Percentiles rank a stretch among this genome's conserved stretches.
Evolutionary conservation across 192 early-diverging fungal species (phyloP).

Genomic region (Podila verticillata): DNA sequence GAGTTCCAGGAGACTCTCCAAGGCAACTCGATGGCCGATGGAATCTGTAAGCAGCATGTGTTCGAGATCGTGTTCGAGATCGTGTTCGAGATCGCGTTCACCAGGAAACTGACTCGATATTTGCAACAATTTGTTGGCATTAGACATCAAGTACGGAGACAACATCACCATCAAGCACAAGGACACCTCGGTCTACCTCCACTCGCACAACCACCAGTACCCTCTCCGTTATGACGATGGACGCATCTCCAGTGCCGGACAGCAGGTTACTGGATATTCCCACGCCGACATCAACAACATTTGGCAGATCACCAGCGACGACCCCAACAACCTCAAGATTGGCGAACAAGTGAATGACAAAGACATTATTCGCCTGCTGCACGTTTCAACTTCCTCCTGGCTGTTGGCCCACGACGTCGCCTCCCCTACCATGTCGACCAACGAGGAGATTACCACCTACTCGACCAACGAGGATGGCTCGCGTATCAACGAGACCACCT

Average conservation of each 20-base stretch:
- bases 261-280: conserved; percentile 91
- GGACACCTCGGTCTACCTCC: conserved; percentile 77
- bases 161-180: conserved; percentile 84
- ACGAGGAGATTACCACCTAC: conserved; percentile 74
- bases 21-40: conserved; percentile 78
- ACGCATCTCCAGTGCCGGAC: conserved; percentile 83
- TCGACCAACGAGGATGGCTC: conserved; percentile 60
- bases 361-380: conserved; percentile 82
- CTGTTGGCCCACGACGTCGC: conserved; percentile 76
- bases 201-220: conserved; percentile 82
- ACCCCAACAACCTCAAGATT: conserved; percentile 51
- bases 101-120: background rate
- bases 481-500: conserved; percentile 67
- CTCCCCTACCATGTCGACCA: conserved; percentile 68
- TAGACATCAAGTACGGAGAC: conserved; percentile 83
- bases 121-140: conserved; percentile 48
- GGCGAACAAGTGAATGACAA: conserved; percentile 66
- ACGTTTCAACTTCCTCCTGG: conserved; percentile 65
- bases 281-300: conserved; percentile 79
- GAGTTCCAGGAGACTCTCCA: conserved; percentile 86
- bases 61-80: too few relatives aligned
- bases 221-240: conserved; percentile 93
- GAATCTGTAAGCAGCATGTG: conserved; percentile 52
- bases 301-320: conserved; percentile 59
- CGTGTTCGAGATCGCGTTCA: too few relatives aligned